Base-by-base conservation (phyloP, 805 yeast genomes). In the Debaryomyces castellii region DNA sequence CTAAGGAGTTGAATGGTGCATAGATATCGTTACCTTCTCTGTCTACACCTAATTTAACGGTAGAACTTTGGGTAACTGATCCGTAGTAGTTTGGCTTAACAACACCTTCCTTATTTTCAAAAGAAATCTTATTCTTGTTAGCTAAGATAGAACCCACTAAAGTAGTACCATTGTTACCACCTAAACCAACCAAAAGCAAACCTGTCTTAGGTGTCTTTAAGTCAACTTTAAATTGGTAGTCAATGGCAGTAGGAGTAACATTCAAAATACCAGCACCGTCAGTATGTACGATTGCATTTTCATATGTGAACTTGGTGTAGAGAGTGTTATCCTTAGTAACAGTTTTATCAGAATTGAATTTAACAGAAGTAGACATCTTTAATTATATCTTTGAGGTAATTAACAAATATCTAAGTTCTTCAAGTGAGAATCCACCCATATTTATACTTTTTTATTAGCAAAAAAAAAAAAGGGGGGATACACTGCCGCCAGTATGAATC, bases 131-230 rank as follows among this genome's bases (percentile, higher is more conserved):
- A 64, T 87, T 77, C 59, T 85, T 89, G 76, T 91, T 91, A 49
- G 97, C 96, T 53, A 87, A 79, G 42, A 84, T 76, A 8, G 97
- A 85, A 38, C 92, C 90, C 44, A 90, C 81, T 53, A 92, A 77
- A 11, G 98, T 91, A 48, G 97, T 79, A 67, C 97, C 98, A 63
- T 91, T 91, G 77, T 91, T 91, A 69, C 98, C 98, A 57, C 97
- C 97, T 54, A 91, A 77, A 56, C 98, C 98, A 28, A 91, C 97
- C 51, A 92, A 77, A 82, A 91, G 69, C 51, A 91, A 74, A 57
- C 98, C 98, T 40, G 89, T 78, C 67, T 85, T 89, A 57, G 96
- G 96, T 37, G 84, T 81, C 46, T 76, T 77, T 63, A 88, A 77
- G 57, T 89, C 95, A 42, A 88, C 84, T 67, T 89, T 88, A 77